These are phyloP conservation scores for Spathaspora sp. DNA, from an alignment of 1,139 yeast species.

Conservation along the genomic window DNA sequence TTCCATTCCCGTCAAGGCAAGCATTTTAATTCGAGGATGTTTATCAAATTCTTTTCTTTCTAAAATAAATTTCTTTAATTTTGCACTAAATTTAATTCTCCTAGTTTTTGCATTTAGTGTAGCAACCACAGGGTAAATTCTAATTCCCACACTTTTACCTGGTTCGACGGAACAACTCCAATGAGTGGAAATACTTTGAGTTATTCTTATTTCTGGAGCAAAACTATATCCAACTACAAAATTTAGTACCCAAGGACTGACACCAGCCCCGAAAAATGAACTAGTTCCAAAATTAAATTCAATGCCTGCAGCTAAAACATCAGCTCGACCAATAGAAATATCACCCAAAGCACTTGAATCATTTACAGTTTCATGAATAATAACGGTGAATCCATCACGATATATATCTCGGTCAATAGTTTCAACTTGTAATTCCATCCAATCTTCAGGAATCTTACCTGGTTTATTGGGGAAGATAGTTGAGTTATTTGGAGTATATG, in stretches of 20 bases:
- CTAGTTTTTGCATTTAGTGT: constrained; percentile 8
- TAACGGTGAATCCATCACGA: constrained; percentile 9
- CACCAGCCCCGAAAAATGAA: neutral
- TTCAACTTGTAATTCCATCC: constrained; percentile 11
- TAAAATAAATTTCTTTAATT: constrained; percentile 8
- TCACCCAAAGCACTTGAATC: constrained; percentile 11
- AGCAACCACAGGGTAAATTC: constrained; percentile 10
- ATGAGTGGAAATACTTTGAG: constrained; percentile 5
- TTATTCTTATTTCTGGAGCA: constrained; percentile 12
- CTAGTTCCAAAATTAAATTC: constrained; percentile 10
- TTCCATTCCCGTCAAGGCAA: constrained; percentile 14
- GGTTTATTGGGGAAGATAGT: neutral
- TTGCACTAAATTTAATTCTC: constrained; percentile 10
- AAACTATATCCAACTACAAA: constrained; percentile 9
- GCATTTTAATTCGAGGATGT: constrained; percentile 6
- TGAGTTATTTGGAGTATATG: constrained; percentile 2
- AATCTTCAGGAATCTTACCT: constrained; percentile 9
- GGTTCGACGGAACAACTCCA: constrained; percentile 12
- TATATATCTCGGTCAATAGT: constrained; percentile 4
- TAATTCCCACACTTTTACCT: constrained; percentile 11
- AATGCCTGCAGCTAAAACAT: constrained; percentile 11
- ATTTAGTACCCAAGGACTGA: neutral
- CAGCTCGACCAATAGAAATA: constrained; percentile 8
- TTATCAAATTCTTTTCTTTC: constrained; percentile 3
- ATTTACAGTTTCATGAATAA: constrained; percentile 8